Percentiles rank a stretch among this genome's conserved stretches.
phyloP scores from a whole-genome alignment of 73 alveolate species.

The Tetrahymena borealis region DNA sequence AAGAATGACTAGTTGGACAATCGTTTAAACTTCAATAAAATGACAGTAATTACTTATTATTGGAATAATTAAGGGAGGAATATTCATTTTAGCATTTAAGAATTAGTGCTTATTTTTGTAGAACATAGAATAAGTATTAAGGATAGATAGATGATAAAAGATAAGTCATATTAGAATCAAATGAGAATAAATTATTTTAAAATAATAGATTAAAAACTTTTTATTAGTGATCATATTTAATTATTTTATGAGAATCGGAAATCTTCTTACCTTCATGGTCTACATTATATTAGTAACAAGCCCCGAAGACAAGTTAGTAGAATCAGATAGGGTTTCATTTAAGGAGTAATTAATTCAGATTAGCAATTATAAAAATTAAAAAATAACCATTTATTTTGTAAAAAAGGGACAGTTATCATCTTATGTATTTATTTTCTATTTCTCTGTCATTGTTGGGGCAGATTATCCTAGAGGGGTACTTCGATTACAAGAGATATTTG shows the following conservation, averaged over 20 bases:
- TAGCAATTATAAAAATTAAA: background rate
- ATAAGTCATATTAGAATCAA: no score
- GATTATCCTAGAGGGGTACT: background rate
- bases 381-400: background rate
- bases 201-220: background rate
- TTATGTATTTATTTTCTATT: background rate
- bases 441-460: background rate
- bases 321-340: background rate
- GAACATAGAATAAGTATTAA: no score
- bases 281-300: background rate
- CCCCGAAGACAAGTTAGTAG: background rate
- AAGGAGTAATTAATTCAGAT: background rate
- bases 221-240: background rate
- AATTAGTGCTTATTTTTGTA: no score
- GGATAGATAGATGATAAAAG: no score
- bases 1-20: background rate
- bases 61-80: no score
- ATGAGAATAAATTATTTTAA: background rate
- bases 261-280: background rate
- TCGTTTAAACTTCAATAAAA: background rate
- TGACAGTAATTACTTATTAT: background rate
- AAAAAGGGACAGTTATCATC: background rate
- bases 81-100: no score
- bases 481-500: background rate
- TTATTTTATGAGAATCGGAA: background rate